These are phyloP conservation scores for Smallanthus sonchifolius DNA, from an alignment of 129 eudicot species.

Conservation along the genomic window DNA sequence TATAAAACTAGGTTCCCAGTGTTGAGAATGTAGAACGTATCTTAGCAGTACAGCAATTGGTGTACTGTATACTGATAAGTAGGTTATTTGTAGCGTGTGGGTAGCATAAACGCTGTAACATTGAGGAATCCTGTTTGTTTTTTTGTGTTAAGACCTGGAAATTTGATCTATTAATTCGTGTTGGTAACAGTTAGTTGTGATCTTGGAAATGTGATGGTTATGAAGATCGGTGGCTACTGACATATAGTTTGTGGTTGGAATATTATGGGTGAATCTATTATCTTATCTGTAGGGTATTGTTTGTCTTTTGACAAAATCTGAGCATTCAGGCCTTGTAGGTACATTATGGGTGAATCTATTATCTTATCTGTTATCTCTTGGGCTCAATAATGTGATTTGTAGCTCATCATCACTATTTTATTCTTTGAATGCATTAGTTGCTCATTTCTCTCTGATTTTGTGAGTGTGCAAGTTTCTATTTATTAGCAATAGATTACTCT, in stretches of 20 bases:
- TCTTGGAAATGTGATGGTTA: conserved; percentile 26
- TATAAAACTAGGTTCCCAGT: conserved; percentile 17
- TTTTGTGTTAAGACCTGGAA: conserved; percentile 15
- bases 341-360: conserved; percentile 13
- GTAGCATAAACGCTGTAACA: conserved; percentile 27
- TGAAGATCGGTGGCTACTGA: conserved; percentile 19
- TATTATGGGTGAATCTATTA: no score
- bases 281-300: conserved; percentile 4
- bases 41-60: conserved; percentile 29
- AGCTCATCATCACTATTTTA: neutral
- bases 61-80: conserved; percentile 20
- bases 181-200: conserved; percentile 12
- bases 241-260: conserved; percentile 34
- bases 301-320: neutral
- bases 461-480: neutral
- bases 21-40: conserved; percentile 25
- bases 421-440: conserved; percentile 10
- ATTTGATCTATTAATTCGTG: conserved; percentile 29
- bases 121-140: conserved; percentile 29
- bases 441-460: neutral
- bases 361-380: conserved; percentile 14
- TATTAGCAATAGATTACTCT: neutral
- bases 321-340: conserved; percentile 12
- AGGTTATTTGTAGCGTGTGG: conserved; percentile 31
- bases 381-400: neutral